Evolutionary conservation across 1,284 basidiomycete species (phyloP), one percentile per base, ranked within the genome.

Genomic region (Caloboletus inedulis): DNA sequence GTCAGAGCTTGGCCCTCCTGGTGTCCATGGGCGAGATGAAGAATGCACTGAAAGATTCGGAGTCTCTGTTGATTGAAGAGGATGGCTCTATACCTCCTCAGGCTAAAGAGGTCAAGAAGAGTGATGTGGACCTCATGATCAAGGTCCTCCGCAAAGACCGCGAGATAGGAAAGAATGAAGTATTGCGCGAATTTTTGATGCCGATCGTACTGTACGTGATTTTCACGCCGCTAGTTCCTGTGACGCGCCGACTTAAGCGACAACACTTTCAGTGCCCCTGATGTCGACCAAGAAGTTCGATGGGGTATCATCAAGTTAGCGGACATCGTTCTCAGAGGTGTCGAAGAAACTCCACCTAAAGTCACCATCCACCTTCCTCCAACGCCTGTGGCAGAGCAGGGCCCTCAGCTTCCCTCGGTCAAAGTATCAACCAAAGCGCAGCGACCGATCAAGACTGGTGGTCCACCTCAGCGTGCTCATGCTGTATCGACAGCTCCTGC

Each of bases 291-390:
- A 59, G 91, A 96, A 72, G 89, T 95, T 42, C 87, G 94, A 34
- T 91, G 92, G 82, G 91, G 89, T 56, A 74, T 98, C 45, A 77
- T 99, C 62, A 98, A 98, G 72, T 76, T 98, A 10, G 93, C 91
- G 12, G 96, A 98, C 65, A 77, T 98, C 23, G 81, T 96, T 45
- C 89, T 96, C 59, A 84, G 87, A 47, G 88, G 91, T 19, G 74
- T 81, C 4, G 84, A 91, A 50, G 94, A 97, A 70, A 81, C 85
- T 4, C 76, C 88, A n/a, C 94, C 93, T 0, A 91, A 90, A 52
- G 84, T 93, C 49, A 88, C 87, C 36, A 89, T 98, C 52, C 89
- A 90, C 57, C 78, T 94, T 48, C 89, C 90, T 23, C 81, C 84
- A 19, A 92, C 90, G 1, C 91, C 91, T 10, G 76, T 86, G 2